A percentile compares a stretch with the other conserved stretches of the same genome.
Evolutionary conservation across 2,329 filamentous ascomycete species (phyloP).

Genomic region (Fusarium liriodendri): DNA sequence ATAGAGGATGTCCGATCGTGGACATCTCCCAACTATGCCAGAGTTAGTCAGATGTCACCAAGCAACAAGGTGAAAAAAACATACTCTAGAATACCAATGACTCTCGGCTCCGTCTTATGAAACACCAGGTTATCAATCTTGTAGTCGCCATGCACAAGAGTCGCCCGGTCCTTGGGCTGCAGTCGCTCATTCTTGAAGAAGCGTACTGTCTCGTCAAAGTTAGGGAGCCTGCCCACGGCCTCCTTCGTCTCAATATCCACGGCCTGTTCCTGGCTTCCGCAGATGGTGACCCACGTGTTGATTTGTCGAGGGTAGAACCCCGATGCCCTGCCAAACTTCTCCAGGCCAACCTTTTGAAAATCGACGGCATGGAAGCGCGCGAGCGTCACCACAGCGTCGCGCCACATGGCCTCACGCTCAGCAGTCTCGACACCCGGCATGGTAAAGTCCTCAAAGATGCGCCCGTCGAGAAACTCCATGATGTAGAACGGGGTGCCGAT

Average conservation of each 20-base stretch:
- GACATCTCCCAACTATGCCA: slow-evolving; percentile 89
- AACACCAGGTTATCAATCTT: slow-evolving; percentile 95
- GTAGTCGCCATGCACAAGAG: slow-evolving; percentile 93
- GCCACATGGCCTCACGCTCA: slow-evolving; percentile 86
- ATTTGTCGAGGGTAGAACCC: slow-evolving; percentile 92
- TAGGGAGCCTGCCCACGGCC: slow-evolving; percentile 83
- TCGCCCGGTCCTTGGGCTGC: slow-evolving; percentile 82
- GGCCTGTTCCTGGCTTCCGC: slow-evolving; percentile 78
- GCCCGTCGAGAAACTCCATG: slow-evolving; percentile 94
- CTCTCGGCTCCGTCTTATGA: slow-evolving; percentile 85
- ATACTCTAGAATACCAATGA: slow-evolving; percentile 92
- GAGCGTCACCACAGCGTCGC: slow-evolving; percentile 83
- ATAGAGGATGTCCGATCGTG: slow-evolving; percentile 94
- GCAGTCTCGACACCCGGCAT: slow-evolving; percentile 77
- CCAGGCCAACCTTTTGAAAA: slow-evolving; percentile 74
- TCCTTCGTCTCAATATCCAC: slow-evolving; percentile 81
- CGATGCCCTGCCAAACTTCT: slow-evolving; percentile 75
- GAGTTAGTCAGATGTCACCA: slow-evolving; percentile 1
- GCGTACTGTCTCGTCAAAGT: slow-evolving; percentile 81
- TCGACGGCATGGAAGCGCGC: slow-evolving; percentile 86
- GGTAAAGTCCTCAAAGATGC: slow-evolving; percentile 90
- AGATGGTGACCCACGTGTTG: slow-evolving; percentile 83
- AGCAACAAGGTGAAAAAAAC: slow-evolving; percentile 40
- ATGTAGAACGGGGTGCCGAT: slow-evolving; percentile 96
- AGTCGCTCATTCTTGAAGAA: slow-evolving; percentile 78